Base-by-base conservation (phyloP, 202 grass and related monocot genomes). In the Panicum hallii region DNA sequence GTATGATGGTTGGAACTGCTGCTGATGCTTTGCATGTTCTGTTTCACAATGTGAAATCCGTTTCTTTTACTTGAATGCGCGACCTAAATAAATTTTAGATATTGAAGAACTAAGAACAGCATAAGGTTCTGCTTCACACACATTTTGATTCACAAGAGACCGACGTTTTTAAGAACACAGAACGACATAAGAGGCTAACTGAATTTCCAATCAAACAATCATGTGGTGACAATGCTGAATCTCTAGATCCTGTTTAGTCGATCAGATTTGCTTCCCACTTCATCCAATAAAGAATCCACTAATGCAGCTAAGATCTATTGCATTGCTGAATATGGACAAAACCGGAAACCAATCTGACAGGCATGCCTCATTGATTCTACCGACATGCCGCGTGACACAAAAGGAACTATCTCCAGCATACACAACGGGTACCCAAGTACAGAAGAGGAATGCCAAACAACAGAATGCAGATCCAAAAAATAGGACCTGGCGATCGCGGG, bases 401-500 rank as follows among this genome's bases (percentile, higher is more conserved):
- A 82, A 82, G 13, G 10, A 53, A n/a, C 34, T 50, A 32, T 52
- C 8, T 15, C 20, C 83, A 79, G 46, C 36, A 44, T 32, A 32
- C 3, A n/a, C 14, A 80, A 50, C 10, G 15, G 38, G 67, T 70
- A 48, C 5, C 10, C 46, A 67, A 42, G 48, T 55, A 32, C 47
- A 53, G 28, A 36, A 19, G 23, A 34, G 15, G 14, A 72, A 54
- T 20, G 28, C 28, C 47, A 73, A 53, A 3, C 70, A 54, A 55
- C 0, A 55, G 17, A 52, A 67, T n/a, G 63, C 32, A 19, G 70
- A 78, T 84, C 68, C 80, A 40, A 12, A n/a, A n/a, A n/a, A n/a
- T n/a, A n/a, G 49, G 5, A 98, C 95, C 93, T 98, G 95, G 41
- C 50, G 72, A 55, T 56, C 72, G 74, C 87, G 85, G 23, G 87